Conservation (phyloP, 768 basidiomycete genomes). For the Boletus rubroflammeus region DNA sequence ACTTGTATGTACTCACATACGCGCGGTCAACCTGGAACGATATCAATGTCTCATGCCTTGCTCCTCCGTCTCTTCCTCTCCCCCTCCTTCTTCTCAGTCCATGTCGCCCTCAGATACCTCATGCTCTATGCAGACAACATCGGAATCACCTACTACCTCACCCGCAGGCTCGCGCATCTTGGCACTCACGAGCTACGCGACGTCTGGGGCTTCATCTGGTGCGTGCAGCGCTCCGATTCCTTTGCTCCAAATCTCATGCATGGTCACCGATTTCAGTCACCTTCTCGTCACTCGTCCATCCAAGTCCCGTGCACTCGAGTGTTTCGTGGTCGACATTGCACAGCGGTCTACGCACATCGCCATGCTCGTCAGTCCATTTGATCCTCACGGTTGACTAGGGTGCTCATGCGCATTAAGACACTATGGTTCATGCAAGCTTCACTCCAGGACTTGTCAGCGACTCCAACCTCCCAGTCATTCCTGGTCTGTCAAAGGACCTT, state of each 20-base stretch:
- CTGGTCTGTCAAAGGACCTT: conserved; percentile 88
- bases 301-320: conserved; percentile 87
- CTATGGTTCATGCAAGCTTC: conserved; percentile 99
- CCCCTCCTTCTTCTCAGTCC: conserved; percentile 88
- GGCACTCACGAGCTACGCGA: conserved; percentile 71
- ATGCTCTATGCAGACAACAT: conserved; percentile 80
- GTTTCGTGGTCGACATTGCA: conserved; percentile 85
- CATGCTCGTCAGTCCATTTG: conserved; percentile 71
- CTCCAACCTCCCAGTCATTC: conserved; percentile 70
- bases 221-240: conserved; percentile 16
- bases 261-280: conserved; percentile 53
- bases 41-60: conserved; percentile 65
- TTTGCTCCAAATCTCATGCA: conserved; percentile 10
- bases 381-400: conserved; percentile 13
- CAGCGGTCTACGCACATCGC: conserved; percentile 93
- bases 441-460: conserved; percentile 65
- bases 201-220: conserved; percentile 91
- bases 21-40: neutral
- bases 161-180: conserved; percentile 64
- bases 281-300: conserved; percentile 91
- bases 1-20: too few relatives aligned
- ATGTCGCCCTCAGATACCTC: conserved; percentile 89
- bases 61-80: conserved; percentile 91
- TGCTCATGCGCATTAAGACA: conserved; percentile 50
- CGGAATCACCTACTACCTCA: conserved; percentile 88